phyloP scores from a whole-genome alignment of 805 yeast species.

The Starmerella tilneyi region DNA sequence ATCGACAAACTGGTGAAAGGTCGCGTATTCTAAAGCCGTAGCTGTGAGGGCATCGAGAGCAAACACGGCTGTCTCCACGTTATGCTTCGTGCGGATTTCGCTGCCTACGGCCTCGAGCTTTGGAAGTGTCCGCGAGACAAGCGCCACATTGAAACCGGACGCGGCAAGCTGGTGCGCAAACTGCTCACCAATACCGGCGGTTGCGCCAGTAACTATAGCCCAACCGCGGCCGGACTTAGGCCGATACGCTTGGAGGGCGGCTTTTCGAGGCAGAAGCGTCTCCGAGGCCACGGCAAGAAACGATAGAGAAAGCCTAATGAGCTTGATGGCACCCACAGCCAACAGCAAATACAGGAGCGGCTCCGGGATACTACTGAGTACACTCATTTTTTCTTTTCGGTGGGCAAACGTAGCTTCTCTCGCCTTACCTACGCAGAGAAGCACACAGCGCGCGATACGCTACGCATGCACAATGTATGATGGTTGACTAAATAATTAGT shows the following conservation, averaged over 20 bases:
- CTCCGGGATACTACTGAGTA: conserved; percentile 8
- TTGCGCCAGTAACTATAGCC: conserved; percentile 97
- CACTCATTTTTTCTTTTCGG: neutral
- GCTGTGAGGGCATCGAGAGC: conserved; percentile 74
- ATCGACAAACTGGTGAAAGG: conserved; percentile 39
- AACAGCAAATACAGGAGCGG: conserved; percentile 8
- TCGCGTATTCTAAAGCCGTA: conserved; percentile 44
- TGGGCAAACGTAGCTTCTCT: too few species aligned
- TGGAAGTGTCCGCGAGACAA: conserved; percentile 73
- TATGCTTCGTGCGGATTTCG: conserved; percentile 51
- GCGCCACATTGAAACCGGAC: conserved; percentile 70
- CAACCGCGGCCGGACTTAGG: conserved; percentile 41
- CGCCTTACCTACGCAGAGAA: too few species aligned
- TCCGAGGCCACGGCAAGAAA: conserved; percentile 13
- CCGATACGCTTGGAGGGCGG: conserved; percentile 14
- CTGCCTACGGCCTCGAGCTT: conserved; percentile 58
- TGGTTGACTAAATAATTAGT: too few species aligned
- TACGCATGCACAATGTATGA: too few species aligned
- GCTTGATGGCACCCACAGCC: conserved; percentile 15
- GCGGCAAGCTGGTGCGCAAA: conserved; percentile 76
- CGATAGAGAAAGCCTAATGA: conserved; percentile 6
- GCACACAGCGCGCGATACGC: too few species aligned
- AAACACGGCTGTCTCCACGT: conserved; percentile 53
- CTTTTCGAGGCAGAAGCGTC: conserved; percentile 17
- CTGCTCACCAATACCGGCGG: conserved; percentile 96